Base-by-base conservation (phyloP, 2,329 filamentous ascomycete genomes). In the Microcyclospora tardicrescens region DNA sequence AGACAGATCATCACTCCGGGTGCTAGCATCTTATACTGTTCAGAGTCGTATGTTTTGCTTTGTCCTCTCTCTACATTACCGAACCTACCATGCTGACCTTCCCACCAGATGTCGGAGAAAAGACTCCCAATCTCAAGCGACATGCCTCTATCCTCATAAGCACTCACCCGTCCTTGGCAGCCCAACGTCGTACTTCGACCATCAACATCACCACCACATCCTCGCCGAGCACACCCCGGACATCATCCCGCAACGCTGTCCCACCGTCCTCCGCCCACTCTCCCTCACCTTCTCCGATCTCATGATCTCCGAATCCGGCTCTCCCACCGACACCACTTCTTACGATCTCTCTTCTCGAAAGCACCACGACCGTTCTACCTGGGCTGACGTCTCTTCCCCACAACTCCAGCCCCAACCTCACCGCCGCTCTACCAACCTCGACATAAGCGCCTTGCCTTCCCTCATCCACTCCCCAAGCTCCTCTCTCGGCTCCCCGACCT, bases 1-100 rank as follows among this genome's bases (percentile, higher is more conserved):
- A 76, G 69, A 56, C 75, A 79, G 60, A 79, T 79, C 50, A 68
- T 73, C 38, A 67, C 71, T 27, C 75, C 75, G 12, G 69, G 70
- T 55, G 72, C 73, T 52, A 67, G 66, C 12, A 65, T 77, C 31
- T 63, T 79, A 33, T 79, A 79, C 56, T 79, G 75, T 61, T 78
- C 73, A 37, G 73, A 78, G 63, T 69, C 69, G 74, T 78, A 66
- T 54, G 65, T 56, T 35, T 14, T 34, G 15, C 19, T 24, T 24
- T 24, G 4, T 24, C 19, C 19, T 24, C 8, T 24, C 4, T 8
- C 19, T 4, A 24, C 8, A 15, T 16, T 11, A 11, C 29, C 31
- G 19, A 24, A n/a, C 16, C 24, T 11, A n/a, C n/a, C 30, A 13
- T 19, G 14, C 35, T 36, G 31, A 43, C 31, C 28, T 30, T 10